A percentile compares a stretch with the other conserved stretches of the same genome.
Conservation (phyloP, 2,329 filamentous ascomycete genomes). For the Aureobasidium leucospermi region DNA sequence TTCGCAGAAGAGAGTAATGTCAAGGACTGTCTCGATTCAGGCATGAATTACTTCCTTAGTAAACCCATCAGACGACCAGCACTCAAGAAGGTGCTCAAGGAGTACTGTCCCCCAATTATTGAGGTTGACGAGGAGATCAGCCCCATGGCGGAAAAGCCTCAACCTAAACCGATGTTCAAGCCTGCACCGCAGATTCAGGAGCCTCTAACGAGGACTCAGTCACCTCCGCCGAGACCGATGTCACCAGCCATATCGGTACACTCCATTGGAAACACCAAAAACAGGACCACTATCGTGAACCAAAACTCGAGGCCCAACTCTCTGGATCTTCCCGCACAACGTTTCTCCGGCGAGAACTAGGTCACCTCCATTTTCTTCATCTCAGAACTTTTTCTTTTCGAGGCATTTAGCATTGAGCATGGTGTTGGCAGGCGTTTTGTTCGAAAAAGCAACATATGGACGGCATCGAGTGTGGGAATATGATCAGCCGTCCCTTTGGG, state of each 20-base stretch:
- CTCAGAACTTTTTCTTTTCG: background rate
- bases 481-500: too few species aligned
- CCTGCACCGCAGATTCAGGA: background rate
- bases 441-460: background rate
- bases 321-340: background rate
- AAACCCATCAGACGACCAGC: slow-evolving; percentile 74
- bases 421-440: slow-evolving; percentile 9
- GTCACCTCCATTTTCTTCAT: background rate
- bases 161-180: background rate
- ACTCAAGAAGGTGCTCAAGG: slow-evolving; percentile 77
- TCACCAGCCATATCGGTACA: slow-evolving; percentile 5
- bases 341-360: background rate
- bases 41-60: slow-evolving; percentile 82
- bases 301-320: slow-evolving; percentile 9
- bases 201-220: background rate
- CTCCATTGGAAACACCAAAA: background rate
- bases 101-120: slow-evolving; percentile 70
- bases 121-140: slow-evolving; percentile 50
- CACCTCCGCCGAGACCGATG: background rate
- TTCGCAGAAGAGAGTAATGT: slow-evolving; percentile 82
- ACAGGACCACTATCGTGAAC: slow-evolving; percentile 8
- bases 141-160: background rate
- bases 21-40: slow-evolving; percentile 62
- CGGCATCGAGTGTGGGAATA: background rate
- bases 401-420: slow-evolving; percentile 6